Conservation (phyloP, 2,329 filamentous ascomycete genomes). For the Xylaria sp. region DNA sequence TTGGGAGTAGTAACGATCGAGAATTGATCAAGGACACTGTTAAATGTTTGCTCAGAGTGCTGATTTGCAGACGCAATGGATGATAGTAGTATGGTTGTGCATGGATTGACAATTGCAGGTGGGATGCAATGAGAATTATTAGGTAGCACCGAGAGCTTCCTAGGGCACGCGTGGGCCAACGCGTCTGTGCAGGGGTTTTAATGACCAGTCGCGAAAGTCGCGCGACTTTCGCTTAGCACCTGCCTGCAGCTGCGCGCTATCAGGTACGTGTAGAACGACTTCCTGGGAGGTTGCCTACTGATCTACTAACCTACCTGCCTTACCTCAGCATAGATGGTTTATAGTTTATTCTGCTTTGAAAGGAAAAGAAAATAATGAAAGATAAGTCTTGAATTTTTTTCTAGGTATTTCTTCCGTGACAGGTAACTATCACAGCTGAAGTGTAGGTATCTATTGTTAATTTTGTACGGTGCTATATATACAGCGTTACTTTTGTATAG, state of each 20-base stretch:
- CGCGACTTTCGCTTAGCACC: slow-evolving; percentile 24
- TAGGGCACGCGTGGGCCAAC: slow-evolving; percentile 35
- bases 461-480: slow-evolving; percentile 35
- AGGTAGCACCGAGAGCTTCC: slow-evolving; percentile 8
- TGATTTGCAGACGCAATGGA: slow-evolving; percentile 12
- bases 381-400: not conserved
- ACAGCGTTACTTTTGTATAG: slow-evolving; percentile 39
- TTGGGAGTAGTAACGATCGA: not conserved
- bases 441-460: slow-evolving; percentile 12
- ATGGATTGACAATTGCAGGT: slow-evolving; percentile 1
- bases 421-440: not conserved
- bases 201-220: slow-evolving; percentile 39
- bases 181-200: slow-evolving; percentile 38
- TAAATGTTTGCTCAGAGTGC: slow-evolving; percentile 11
- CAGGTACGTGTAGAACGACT: too few species aligned
- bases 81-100: slow-evolving; percentile 8
- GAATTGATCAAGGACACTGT: slow-evolving; percentile 6
- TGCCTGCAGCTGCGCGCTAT: slow-evolving; percentile 21
- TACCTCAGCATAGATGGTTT: too few species aligned
- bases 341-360: not conserved
- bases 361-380: not conserved
- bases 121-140: slow-evolving; percentile 32
- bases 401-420: not conserved
- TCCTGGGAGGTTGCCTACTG: too few species aligned
- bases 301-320: not conserved